Evolutionary conservation across 352 stramenopile species (phyloP).

Genomic region (Thalassiosira hispida): DNA sequence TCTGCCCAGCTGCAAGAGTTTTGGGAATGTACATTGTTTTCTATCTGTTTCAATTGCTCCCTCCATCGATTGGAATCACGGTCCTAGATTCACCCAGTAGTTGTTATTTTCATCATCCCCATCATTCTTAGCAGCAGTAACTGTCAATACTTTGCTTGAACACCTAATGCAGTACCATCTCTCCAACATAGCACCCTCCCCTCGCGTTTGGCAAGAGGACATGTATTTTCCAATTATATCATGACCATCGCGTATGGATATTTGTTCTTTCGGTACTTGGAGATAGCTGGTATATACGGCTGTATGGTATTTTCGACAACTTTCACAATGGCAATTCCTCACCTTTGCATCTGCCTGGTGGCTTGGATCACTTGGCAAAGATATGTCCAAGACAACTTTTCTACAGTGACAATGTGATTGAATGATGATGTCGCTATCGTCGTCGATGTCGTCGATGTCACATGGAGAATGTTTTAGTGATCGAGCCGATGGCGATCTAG

Average conservation of each 20-base stretch:
- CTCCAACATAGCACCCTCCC: conserved; percentile 12
- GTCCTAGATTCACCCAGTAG: conserved; percentile 39
- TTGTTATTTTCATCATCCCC: not conserved
- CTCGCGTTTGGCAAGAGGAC: not conserved
- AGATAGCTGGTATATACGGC: conserved; percentile 33
- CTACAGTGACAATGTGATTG: conserved; percentile 8
- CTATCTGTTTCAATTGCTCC: conserved; percentile 9
- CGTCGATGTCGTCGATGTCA: too few relatives aligned
- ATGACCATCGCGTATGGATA: conserved; percentile 1
- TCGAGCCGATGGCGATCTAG: too few relatives aligned
- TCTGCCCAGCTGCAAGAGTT: not conserved
- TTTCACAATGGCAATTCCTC: conserved; percentile 40
- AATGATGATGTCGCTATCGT: not conserved
- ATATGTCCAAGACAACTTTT: not conserved
- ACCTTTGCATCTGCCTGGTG: not conserved
- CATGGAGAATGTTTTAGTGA: too few relatives aligned
- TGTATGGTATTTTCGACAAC: conserved; percentile 45
- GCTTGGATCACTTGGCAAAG: not conserved
- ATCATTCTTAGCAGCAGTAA: not conserved
- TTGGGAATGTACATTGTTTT: conserved; percentile 18
- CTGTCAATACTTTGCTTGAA: conserved; percentile 21
- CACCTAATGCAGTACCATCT: conserved; percentile 33
- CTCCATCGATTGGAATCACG: conserved; percentile 17
- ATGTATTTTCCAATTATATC: conserved; percentile 17
- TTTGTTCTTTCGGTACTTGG: not conserved